Percentiles rank a stretch among this genome's conserved stretches.
Evolutionary conservation across 805 yeast species (phyloP).

Genomic region (Yarrowia hollandica): DNA sequence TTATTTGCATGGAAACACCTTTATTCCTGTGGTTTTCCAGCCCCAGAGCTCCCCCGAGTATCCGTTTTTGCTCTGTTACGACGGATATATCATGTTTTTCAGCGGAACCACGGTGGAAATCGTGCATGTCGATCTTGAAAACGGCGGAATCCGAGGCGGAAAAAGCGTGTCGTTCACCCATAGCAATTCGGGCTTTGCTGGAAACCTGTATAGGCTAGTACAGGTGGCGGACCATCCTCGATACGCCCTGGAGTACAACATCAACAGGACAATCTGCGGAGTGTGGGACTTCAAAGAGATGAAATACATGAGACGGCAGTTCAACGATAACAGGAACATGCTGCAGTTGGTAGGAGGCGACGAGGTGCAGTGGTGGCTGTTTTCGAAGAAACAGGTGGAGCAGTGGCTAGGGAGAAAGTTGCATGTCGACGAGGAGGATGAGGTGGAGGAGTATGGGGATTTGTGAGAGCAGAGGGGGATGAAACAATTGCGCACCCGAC

Average conservation of each 20-base stretch:
- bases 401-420: background rate
- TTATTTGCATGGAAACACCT: background rate
- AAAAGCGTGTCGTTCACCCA: background rate
- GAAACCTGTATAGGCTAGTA: background rate
- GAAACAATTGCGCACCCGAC: too few species aligned
- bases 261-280: background rate
- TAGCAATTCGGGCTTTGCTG: background rate
- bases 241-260: background rate
- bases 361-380: background rate
- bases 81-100: background rate
- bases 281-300: background rate
- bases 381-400: background rate
- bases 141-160: background rate
- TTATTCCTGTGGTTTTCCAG: background rate
- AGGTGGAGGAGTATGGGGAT: background rate
- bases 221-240: background rate
- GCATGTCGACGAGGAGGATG: background rate
- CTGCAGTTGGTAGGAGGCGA: background rate
- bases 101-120: background rate
- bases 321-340: background rate
- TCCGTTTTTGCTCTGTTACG: background rate
- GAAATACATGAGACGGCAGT: conserved; percentile 3
- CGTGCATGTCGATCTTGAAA: background rate
- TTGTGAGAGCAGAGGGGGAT: background rate
- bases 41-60: background rate